A percentile compares a stretch with the other conserved stretches of the same genome.
These are phyloP conservation scores for Metschnikowia henanensis DNA, from an alignment of 805 yeast species.

Conservation along the genomic window DNA sequence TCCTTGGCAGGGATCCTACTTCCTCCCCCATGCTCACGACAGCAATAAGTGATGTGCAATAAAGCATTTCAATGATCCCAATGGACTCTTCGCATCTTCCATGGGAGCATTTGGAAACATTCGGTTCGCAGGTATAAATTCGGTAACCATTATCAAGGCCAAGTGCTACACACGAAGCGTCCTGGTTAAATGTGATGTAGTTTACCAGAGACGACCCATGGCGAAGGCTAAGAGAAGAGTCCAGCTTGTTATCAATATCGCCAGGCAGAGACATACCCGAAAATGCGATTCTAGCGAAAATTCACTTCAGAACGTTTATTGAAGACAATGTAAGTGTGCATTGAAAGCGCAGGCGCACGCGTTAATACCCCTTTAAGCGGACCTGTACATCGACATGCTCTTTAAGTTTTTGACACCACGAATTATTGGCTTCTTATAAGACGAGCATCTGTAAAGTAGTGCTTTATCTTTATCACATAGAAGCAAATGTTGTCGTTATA, in stretches of 20 bases:
- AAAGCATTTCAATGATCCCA: constrained; percentile 84
- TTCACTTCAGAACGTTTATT: constrained; percentile 2
- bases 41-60: constrained; percentile 83
- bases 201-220: constrained; percentile 26
- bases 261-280: constrained; percentile 5
- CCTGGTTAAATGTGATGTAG: constrained; percentile 76
- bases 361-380: not conserved
- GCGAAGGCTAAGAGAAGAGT: not conserved
- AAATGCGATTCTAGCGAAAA: constrained; percentile 3
- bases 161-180: constrained; percentile 75
- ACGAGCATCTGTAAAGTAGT: no score
- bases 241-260: constrained; percentile 8
- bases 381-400: not conserved
- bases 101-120: constrained; percentile 52
- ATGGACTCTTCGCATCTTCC: constrained; percentile 49
- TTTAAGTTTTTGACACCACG: no score
- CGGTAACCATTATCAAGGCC: constrained; percentile 55
- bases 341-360: not conserved
- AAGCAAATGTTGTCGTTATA: no score
- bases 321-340: not conserved
- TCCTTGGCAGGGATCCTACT: constrained; percentile 72
- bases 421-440: no score
- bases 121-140: constrained; percentile 84
- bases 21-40: constrained; percentile 77
- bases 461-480: no score